These are phyloP conservation scores for Mollisia scopiformis DNA, from an alignment of 2,329 filamentous ascomycete species.

Conservation along the genomic window DNA sequence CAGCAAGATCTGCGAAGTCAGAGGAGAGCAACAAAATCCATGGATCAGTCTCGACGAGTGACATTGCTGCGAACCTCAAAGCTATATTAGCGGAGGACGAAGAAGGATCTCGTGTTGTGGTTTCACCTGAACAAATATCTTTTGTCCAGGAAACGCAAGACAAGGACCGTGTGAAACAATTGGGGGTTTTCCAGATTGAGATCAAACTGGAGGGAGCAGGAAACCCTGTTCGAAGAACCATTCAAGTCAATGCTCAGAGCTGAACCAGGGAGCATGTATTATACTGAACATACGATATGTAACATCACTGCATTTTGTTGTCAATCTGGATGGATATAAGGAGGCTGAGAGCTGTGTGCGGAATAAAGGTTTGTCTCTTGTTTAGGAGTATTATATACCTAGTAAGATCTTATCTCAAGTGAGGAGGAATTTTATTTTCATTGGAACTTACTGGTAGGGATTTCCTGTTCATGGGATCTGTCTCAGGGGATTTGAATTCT, in stretches of 20 bases:
- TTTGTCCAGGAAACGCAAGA: slow-evolving; percentile 46
- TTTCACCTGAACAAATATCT: slow-evolving; percentile 52
- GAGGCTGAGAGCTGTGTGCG: no score
- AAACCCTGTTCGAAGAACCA: slow-evolving; percentile 42
- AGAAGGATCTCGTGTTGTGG: slow-evolving; percentile 51
- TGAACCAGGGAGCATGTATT: slow-evolving; percentile 8
- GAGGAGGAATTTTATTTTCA: no score
- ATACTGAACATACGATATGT: background rate
- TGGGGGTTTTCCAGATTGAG: slow-evolving; percentile 55
- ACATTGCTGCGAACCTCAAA: slow-evolving; percentile 52
- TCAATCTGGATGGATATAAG: background rate
- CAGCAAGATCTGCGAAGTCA: slow-evolving; percentile 22
- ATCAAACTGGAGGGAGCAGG: slow-evolving; percentile 52
- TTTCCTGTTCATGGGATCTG: background rate
- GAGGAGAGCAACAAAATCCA: slow-evolving; percentile 40
- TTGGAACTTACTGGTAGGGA: no score
- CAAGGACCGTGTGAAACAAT: slow-evolving; percentile 50
- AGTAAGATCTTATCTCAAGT: background rate
- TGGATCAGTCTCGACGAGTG: slow-evolving; percentile 56
- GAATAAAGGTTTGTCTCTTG: no score
- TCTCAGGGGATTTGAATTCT: background rate
- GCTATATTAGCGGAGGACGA: slow-evolving; percentile 52
- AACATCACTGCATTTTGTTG: slow-evolving; percentile 7
- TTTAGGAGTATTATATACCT: no score
- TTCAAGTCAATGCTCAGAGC: slow-evolving; percentile 45